phyloP scores from a whole-genome alignment of 768 basidiomycete genomes.

The Podaxis rugospora region DNA sequence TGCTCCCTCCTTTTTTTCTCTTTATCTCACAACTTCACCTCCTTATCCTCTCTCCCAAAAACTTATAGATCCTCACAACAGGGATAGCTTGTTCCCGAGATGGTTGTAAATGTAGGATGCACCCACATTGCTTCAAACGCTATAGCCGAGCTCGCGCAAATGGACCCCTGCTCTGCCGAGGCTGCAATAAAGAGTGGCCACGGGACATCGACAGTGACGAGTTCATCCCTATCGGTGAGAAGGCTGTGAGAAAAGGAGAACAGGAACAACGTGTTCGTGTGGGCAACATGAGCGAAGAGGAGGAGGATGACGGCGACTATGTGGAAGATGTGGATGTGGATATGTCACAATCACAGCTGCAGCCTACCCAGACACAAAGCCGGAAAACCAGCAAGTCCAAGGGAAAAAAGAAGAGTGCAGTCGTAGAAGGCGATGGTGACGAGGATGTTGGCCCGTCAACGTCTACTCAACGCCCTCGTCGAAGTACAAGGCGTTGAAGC shows the following conservation, averaged over 20 bases:
- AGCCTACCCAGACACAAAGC: constrained; percentile 1
- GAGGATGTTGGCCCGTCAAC: constrained; percentile 24
- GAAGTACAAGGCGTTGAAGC: constrained; percentile 21
- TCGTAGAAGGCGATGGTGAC: constrained; percentile 31
- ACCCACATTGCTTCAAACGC: constrained; percentile 56
- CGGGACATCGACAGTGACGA: constrained; percentile 36
- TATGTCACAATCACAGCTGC: constrained; percentile 20
- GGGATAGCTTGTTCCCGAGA: constrained; percentile 58
- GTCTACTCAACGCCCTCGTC: constrained; percentile 21
- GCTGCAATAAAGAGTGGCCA: constrained; percentile 61
- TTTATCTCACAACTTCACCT: not conserved
- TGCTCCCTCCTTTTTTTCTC: constrained; percentile 22
- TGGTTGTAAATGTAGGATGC: constrained; percentile 63
- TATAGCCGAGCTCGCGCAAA: constrained; percentile 30
- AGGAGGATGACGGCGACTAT: constrained; percentile 33
- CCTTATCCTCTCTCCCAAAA: not conserved
- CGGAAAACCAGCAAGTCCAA: constrained; percentile 16
- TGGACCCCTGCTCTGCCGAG: constrained; percentile 44
- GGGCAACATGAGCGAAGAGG: constrained; percentile 35
- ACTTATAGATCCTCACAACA: constrained; percentile 58
- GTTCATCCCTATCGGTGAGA: constrained; percentile 63
- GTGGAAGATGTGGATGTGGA: constrained; percentile 38
- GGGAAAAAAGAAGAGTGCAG: constrained; percentile 26
- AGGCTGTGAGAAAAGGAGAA: constrained; percentile 58
- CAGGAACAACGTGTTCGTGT: constrained; percentile 34